These are phyloP conservation scores for Calonectria pseudoturangicola DNA, from an alignment of 2,329 filamentous ascomycete species.

Conservation along the genomic window DNA sequence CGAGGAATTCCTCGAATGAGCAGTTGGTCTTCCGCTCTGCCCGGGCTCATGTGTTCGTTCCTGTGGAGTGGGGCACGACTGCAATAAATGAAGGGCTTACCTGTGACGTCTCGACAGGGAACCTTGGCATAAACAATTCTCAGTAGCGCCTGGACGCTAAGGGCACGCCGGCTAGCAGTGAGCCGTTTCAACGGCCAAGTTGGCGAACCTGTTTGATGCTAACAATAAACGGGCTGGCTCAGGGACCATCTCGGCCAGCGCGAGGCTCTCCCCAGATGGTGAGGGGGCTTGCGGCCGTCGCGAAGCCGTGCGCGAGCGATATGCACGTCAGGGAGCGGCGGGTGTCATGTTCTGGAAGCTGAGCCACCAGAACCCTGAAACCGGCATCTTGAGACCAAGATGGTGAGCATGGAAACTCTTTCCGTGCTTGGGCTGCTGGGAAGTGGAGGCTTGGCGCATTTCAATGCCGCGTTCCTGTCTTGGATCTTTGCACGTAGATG, in stretches of 20 bases:
- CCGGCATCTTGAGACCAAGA: neutral
- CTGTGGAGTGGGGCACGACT: neutral
- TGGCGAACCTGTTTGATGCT: neutral
- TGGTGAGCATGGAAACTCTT: neutral
- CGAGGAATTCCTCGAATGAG: neutral
- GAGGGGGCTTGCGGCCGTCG: neutral
- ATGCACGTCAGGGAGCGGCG: neutral
- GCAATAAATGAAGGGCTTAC: slow-evolving; percentile 60
- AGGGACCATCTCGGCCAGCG: neutral
- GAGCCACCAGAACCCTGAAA: neutral
- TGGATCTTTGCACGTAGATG: neutral
- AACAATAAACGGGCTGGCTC: neutral
- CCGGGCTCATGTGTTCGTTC: neutral
- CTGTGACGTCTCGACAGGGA: slow-evolving; percentile 48
- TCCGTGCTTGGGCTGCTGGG: neutral
- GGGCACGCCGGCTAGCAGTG: neutral
- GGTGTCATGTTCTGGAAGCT: slow-evolving; percentile 3
- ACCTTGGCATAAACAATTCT: neutral
- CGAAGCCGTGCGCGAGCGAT: neutral
- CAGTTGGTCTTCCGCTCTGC: neutral
- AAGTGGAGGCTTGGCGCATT: neutral
- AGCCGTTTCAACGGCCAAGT: neutral
- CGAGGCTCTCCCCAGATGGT: no score
- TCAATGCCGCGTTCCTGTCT: neutral
- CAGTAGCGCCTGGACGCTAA: neutral